phyloP scores from a whole-genome alignment of 352 stramenopile genomes.

The Discostella stelligera region DNA sequence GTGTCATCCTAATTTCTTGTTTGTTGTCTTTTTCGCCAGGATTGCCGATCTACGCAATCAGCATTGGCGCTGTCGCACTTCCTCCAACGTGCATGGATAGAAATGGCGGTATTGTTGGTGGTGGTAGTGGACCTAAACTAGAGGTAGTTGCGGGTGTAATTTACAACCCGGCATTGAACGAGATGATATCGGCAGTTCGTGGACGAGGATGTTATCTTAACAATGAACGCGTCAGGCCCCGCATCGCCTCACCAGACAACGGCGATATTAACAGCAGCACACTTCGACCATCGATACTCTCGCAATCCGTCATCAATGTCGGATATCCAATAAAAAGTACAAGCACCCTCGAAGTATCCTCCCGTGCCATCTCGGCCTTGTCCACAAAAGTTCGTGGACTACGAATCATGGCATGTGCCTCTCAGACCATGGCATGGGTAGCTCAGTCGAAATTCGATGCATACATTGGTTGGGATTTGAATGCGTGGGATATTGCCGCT shows the following conservation, averaged over 20 bases:
- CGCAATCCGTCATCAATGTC: conserved; percentile 59
- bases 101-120: no score
- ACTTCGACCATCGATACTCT: conserved; percentile 16
- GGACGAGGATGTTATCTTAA: conserved; percentile 62
- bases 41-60: background rate
- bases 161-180: conserved; percentile 84
- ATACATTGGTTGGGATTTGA: conserved; percentile 61
- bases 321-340: conserved; percentile 54
- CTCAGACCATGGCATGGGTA: conserved; percentile 62
- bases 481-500: conserved; percentile 66
- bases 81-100: no score
- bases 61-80: background rate
- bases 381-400: conserved; percentile 47
- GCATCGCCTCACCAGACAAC: conserved; percentile 6
- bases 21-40: background rate
- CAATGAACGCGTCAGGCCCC: conserved; percentile 23
- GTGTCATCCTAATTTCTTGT: background rate
- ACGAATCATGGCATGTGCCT: conserved; percentile 59
- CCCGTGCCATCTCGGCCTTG: conserved; percentile 43
- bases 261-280: background rate
- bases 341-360: conserved; percentile 42
- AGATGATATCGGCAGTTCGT: conserved; percentile 63
- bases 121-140: conserved; percentile 43
- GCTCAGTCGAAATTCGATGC: conserved; percentile 52
- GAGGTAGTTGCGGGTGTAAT: conserved; percentile 90